A percentile compares a stretch with the other conserved stretches of the same genome.
These are phyloP conservation scores for Blepharisma undulans DNA, from an alignment of 169 alveolate species.

Conservation along the genomic window DNA sequence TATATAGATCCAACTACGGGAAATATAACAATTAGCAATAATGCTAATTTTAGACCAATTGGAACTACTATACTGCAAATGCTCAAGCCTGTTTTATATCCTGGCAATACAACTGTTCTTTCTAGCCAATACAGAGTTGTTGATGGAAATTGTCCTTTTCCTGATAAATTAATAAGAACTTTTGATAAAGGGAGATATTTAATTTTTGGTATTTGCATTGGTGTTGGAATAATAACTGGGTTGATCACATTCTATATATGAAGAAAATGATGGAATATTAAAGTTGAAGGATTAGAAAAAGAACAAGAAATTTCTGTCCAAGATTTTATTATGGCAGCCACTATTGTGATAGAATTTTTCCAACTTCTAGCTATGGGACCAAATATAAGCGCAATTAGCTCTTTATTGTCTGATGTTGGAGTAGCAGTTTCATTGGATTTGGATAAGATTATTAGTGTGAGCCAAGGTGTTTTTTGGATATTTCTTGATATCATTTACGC, in stretches of 20 bases:
- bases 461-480: background rate
- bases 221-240: background rate
- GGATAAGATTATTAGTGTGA: background rate
- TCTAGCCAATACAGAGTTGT: background rate
- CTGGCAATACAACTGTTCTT: background rate
- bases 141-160: constrained; percentile 13
- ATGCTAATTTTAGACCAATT: background rate
- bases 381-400: background rate
- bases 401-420: background rate
- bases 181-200: background rate
- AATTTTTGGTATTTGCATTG: background rate
- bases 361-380: constrained; percentile 12
- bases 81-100: background rate
- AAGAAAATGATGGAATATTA: background rate
- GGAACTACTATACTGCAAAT: background rate
- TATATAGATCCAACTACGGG: background rate
- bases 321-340: background rate
- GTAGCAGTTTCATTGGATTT: background rate
- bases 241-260: background rate
- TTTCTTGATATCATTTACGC: background rate
- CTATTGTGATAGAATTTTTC: background rate
- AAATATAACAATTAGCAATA: background rate
- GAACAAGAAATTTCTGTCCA: background rate
- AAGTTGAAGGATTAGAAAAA: background rate
- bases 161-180: background rate